A percentile compares a stretch with the other conserved stretches of the same genome.
Conservation (phyloP, 306 rosid genomes). For the Cyamopsis tetragonoloba region DNA sequence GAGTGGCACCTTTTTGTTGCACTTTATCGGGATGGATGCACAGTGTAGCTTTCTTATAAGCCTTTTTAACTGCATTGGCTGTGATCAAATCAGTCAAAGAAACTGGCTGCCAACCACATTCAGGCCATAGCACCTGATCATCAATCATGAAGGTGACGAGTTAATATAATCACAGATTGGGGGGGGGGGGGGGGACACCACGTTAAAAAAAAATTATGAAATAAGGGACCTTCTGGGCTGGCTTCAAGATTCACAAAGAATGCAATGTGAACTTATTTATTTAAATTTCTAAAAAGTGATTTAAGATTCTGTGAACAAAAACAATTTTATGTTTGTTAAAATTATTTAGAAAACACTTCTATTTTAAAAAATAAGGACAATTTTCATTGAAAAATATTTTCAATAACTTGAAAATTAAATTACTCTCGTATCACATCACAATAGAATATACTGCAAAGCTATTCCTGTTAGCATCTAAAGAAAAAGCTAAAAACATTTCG, state of each 20-base stretch:
- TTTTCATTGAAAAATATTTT: too few relatives aligned
- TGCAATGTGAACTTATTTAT: too few relatives aligned
- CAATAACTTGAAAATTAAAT: too few relatives aligned
- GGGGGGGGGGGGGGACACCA: not conserved
- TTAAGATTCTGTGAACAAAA: too few relatives aligned
- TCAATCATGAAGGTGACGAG: conserved; percentile 29
- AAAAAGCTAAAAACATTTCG: too few relatives aligned
- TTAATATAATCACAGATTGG: conserved; percentile 20
- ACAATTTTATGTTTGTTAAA: too few relatives aligned
- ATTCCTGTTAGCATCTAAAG: too few relatives aligned
- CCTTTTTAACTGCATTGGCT: conserved; percentile 71
- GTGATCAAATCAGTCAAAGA: conserved; percentile 88
- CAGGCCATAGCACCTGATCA: conserved; percentile 95
- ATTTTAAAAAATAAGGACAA: too few relatives aligned
- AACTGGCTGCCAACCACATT: conserved; percentile 93
- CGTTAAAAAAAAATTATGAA: not conserved
- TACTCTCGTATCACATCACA: too few relatives aligned
- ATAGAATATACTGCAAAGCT: too few relatives aligned
- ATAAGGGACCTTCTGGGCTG: not conserved
- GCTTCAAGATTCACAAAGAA: conserved; percentile 19
- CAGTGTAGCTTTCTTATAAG: conserved; percentile 85
- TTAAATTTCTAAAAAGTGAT: too few relatives aligned
- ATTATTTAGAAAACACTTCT: too few relatives aligned
- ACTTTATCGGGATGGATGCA: conserved; percentile 99
- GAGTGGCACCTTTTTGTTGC: conserved; percentile 96